Percentiles rank a stretch among this genome's conserved stretches.
Conservation (phyloP, 2,329 filamentous ascomycete genomes). For the Penicillium sclerotiorum region DNA sequence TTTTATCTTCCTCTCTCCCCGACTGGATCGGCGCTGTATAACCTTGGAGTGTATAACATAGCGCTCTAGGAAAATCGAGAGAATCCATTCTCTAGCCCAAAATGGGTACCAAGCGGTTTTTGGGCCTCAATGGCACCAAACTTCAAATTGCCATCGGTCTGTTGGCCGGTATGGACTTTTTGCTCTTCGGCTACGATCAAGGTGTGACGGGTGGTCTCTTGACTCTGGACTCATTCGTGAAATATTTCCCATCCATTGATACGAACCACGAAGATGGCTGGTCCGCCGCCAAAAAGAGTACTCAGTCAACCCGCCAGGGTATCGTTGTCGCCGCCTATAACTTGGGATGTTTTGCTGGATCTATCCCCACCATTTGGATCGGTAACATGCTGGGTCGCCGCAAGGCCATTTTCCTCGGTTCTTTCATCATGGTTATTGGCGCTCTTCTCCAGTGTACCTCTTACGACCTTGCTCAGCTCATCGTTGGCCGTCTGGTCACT, state of each 20-base stretch:
- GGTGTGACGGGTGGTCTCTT: constrained; percentile 51
- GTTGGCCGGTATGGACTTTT: constrained; percentile 48
- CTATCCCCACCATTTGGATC: constrained; percentile 50
- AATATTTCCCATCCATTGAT: constrained; percentile 46
- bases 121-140: constrained; percentile 45
- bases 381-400: constrained; percentile 54
- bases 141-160: constrained; percentile 48
- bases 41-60: neutral
- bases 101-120: constrained; percentile 34
- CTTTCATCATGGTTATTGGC: constrained; percentile 50
- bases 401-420: constrained; percentile 50
- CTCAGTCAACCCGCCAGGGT: constrained; percentile 43
- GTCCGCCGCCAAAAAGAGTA: constrained; percentile 17
- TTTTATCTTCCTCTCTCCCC: neutral
- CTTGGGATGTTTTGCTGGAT: constrained; percentile 50
- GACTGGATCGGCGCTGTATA: constrained; percentile 7
- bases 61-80: no score
- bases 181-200: constrained; percentile 44
- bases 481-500: constrained; percentile 53
- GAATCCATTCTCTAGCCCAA: no score
- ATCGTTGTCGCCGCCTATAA: constrained; percentile 41
- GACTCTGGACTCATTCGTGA: constrained; percentile 44
- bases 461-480: constrained; percentile 50
- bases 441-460: constrained; percentile 49
- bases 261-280: constrained; percentile 23